Conservation (phyloP, 129 eudicot species). For the Calendula officinalis region DNA sequence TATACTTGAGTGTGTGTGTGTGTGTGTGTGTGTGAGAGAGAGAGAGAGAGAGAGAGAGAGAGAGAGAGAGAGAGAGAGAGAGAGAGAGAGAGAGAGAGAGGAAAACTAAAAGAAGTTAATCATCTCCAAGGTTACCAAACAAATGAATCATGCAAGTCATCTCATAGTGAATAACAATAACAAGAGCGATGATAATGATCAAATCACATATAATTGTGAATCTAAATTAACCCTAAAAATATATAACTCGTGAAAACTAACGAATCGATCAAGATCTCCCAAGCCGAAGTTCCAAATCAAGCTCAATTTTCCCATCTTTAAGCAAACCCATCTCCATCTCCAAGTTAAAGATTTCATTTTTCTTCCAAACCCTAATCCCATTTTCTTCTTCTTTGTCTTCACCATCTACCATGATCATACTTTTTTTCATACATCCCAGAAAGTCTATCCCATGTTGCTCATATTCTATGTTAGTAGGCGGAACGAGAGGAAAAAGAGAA, state of each 20-base stretch:
- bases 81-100: background rate
- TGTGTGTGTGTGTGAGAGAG: no score
- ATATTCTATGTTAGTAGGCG: constrained; percentile 6
- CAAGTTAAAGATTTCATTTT: constrained; percentile 32
- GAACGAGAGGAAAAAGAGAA: constrained; percentile 10
- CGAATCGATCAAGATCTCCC: constrained; percentile 40
- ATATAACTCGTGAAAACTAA: background rate
- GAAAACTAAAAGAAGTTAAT: background rate
- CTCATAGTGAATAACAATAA: constrained; percentile 5
- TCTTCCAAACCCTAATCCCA: constrained; percentile 39
- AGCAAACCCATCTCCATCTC: constrained; percentile 39
- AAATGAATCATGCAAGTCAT: constrained; percentile 8
- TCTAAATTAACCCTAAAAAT: constrained; percentile 2
- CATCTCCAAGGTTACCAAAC: background rate
- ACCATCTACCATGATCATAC: constrained; percentile 10
- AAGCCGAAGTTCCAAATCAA: constrained; percentile 84
- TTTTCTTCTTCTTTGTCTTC: constrained; percentile 9
- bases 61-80: background rate
- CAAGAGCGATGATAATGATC: background rate
- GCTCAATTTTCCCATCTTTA: constrained; percentile 49
- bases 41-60: background rate
- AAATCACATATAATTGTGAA: constrained; percentile 15
- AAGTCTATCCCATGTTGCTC: constrained; percentile 11
- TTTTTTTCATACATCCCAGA: constrained; percentile 1
- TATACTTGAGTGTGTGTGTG: background rate